These are phyloP conservation scores for Hanseniaspora lachancei DNA, from an alignment of 805 yeast species.

Conservation along the genomic window DNA sequence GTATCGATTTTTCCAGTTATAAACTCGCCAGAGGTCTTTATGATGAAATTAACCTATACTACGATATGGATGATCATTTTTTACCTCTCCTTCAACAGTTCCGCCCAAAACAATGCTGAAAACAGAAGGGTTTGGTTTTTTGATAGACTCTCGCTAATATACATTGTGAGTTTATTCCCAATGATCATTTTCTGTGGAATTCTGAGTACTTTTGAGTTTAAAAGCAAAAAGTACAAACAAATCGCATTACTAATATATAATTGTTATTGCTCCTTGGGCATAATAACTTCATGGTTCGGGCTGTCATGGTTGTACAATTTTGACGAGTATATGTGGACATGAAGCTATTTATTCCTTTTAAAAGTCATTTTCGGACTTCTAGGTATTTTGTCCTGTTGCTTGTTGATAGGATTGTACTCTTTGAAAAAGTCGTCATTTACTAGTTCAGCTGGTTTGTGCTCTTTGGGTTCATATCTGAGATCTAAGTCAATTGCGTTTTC, in stretches of 20 bases:
- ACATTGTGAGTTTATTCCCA: slow-evolving; percentile 54
- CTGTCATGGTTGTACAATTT: slow-evolving; percentile 79
- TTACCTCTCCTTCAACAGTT: slow-evolving; percentile 58
- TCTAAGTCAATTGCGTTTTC: slow-evolving; percentile 1
- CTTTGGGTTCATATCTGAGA: neutral
- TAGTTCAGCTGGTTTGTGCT: neutral
- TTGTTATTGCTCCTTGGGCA: slow-evolving; percentile 76
- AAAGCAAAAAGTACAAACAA: slow-evolving; percentile 50
- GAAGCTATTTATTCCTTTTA: neutral
- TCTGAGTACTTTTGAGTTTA: slow-evolving; percentile 41
- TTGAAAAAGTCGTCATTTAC: slow-evolving; percentile 8
- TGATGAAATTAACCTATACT: slow-evolving; percentile 64
- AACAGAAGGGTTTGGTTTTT: slow-evolving; percentile 45
- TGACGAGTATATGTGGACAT: slow-evolving; percentile 57
- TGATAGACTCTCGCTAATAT: slow-evolving; percentile 57
- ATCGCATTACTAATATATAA: slow-evolving; percentile 69
- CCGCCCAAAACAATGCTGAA: slow-evolving; percentile 33
- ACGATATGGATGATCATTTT: slow-evolving; percentile 75
- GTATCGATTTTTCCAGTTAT: slow-evolving; percentile 80
- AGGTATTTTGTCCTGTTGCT: neutral
- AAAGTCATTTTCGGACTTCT: slow-evolving; percentile 9
- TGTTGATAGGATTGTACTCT: neutral
- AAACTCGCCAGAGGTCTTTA: slow-evolving; percentile 65
- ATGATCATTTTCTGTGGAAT: slow-evolving; percentile 38
- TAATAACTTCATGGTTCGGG: slow-evolving; percentile 76